Base-by-base conservation (phyloP, 2,329 filamentous ascomycete genomes). In the Hypoxylon sp. region DNA sequence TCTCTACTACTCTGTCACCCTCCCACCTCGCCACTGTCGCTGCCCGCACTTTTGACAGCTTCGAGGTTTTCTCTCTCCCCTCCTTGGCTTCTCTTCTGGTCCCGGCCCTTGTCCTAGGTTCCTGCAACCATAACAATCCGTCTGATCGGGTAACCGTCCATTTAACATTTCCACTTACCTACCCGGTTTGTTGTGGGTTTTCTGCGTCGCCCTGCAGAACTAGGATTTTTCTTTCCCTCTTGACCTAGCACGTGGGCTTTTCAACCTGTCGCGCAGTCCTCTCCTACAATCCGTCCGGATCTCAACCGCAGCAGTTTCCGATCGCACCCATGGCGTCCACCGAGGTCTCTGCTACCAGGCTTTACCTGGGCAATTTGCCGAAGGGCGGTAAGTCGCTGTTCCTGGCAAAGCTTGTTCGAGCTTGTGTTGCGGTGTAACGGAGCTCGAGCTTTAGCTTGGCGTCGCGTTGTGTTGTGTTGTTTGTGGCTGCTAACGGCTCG, bases 341-440 rank as follows among this genome's bases (percentile, higher is more conserved):
- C 46, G 75, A 97, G 85, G 95, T 98, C 75, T 97, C 94, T 72
- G 92, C 92, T 75, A 98, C 95, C 79, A 90, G 96, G 85, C 92
- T 98, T 75, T 99, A 98, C 86, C 86, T 98, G 85, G 95, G 95
- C 83, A 98, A 98, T 85, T 91, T 99, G 81, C 95, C 96, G 82
- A 93, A 94, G 83, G 93, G 93, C 87, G 94, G 94, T 97, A 90
- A 85, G 91, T 82, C 75, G 73, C 75, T 65, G 37, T 65, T 19
- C 55, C 48, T 39, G 15, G 8, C 37, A 47, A 44, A 56, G 63
- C 65, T 53, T 63, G 47, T 29, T 54, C 46, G 17, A 57, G 66
- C 48, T 46, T 56, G 24, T 51, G 59, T 48, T 65, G 44, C 50
- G 17, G 59, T 57, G 52, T 63, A 53, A 56, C 59, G 48, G 52